A percentile compares a stretch with the other conserved stretches of the same genome.
Conservation (phyloP, 2,329 filamentous ascomycete genomes). For the Claviceps capensis region DNA sequence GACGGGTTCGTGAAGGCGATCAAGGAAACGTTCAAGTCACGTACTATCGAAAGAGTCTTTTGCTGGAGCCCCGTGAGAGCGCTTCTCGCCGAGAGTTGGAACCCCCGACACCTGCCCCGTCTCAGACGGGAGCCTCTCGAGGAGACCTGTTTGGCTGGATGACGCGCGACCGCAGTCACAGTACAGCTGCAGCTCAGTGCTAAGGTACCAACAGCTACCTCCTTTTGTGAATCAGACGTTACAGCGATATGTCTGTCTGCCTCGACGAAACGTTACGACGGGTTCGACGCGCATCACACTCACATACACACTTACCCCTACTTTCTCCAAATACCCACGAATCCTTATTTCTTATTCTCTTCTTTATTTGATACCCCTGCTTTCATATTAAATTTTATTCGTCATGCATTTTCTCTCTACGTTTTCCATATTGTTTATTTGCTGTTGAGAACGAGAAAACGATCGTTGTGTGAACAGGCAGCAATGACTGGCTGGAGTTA, state of each 20-base stretch:
- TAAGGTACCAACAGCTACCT: not conserved
- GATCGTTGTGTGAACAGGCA: not conserved
- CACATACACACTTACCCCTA: not conserved
- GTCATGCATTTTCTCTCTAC: not conserved
- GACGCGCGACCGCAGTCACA: conserved; percentile 30
- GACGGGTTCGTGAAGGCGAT: conserved; percentile 53
- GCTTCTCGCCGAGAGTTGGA: conserved; percentile 19
- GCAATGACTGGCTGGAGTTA: not conserved
- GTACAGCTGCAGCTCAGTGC: conserved; percentile 11
- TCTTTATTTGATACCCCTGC: conserved; percentile 6
- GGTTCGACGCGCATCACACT: not conserved
- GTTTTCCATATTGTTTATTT: not conserved
- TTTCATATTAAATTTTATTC: not conserved
- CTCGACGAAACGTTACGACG: not conserved
- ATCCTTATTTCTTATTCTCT: conserved; percentile 2
- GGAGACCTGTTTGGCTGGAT: conserved; percentile 38
- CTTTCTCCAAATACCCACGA: not conserved
- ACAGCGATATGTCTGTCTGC: not conserved
- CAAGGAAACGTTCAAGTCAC: conserved; percentile 43
- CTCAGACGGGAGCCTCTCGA: conserved; percentile 17
- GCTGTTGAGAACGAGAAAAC: not conserved
- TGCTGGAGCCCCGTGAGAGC: conserved; percentile 63
- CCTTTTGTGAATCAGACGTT: not conserved
- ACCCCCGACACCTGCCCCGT: conserved; percentile 18
- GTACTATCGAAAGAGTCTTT: conserved; percentile 69